Evolutionary conservation across 2,329 filamentous ascomycete genomes (phyloP).

Genomic region (Talaromyces sp.): DNA sequence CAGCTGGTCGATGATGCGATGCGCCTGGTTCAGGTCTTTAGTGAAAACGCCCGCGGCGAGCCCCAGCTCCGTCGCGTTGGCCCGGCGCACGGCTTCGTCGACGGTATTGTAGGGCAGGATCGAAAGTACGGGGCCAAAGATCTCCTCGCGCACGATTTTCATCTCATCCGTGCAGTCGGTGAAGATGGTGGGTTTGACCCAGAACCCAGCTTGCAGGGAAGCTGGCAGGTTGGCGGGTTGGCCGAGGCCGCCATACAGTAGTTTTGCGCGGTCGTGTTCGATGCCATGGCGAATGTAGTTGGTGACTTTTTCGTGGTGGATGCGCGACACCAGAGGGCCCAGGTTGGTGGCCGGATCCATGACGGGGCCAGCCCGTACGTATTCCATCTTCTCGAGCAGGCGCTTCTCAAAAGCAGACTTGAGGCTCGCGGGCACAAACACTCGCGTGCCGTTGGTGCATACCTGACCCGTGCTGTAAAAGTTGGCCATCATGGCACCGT

Average conservation of each 20-base stretch:
- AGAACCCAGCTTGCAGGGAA: slow-evolving; percentile 62
- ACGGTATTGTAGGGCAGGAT: slow-evolving; percentile 68
- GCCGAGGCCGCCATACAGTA: slow-evolving; percentile 66
- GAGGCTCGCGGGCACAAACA: slow-evolving; percentile 68
- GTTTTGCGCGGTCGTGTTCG: slow-evolving; percentile 64
- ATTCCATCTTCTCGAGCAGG: slow-evolving; percentile 64
- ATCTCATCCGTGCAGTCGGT: slow-evolving; percentile 79
- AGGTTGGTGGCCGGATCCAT: slow-evolving; percentile 72
- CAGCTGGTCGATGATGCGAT: slow-evolving; percentile 63
- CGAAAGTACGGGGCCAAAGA: slow-evolving; percentile 83
- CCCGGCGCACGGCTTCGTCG: slow-evolving; percentile 64
- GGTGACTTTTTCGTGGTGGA: slow-evolving; percentile 73
- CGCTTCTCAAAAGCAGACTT: slow-evolving; percentile 63
- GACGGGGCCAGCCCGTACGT: slow-evolving; percentile 66
- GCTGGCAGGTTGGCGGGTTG: slow-evolving; percentile 49
- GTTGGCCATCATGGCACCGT: slow-evolving; percentile 89
- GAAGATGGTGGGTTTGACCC: slow-evolving; percentile 79
- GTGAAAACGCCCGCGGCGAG: slow-evolving; percentile 83
- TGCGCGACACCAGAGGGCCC: slow-evolving; percentile 70
- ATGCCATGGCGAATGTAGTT: slow-evolving; percentile 71
- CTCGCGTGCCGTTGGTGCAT: slow-evolving; percentile 86
- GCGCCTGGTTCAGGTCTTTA: slow-evolving; percentile 66
- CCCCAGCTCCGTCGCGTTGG: slow-evolving; percentile 71
- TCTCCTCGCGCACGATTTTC: slow-evolving; percentile 75
- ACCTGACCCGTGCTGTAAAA: slow-evolving; percentile 90